Evolutionary conservation across 768 basidiomycete species (phyloP).

Genomic region (Podaxis sp.): DNA sequence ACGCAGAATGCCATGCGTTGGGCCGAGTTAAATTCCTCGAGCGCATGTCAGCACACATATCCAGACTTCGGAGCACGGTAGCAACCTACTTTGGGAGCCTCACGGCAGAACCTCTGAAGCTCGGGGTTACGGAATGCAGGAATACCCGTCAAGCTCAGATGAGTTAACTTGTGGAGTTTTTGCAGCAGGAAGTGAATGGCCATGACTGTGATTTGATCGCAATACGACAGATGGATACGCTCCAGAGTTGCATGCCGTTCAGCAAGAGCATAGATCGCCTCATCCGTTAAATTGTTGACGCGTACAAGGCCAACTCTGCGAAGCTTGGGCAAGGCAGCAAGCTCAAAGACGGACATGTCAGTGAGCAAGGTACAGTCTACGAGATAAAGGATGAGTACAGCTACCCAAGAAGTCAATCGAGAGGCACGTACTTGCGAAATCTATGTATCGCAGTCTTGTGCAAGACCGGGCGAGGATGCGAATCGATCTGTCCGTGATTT

Average conservation of each 20-base stretch:
- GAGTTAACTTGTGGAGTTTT: conserved; percentile 86
- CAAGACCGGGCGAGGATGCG: conserved; percentile 80
- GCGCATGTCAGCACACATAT: conserved; percentile 7
- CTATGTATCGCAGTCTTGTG: conserved; percentile 89
- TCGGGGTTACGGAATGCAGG: conserved; percentile 83
- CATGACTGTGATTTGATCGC: conserved; percentile 89
- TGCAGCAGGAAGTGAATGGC: conserved; percentile 89
- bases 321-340: conserved; percentile 83
- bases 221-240: conserved; percentile 95
- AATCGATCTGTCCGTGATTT: conserved; percentile 88
- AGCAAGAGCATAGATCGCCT: conserved; percentile 84
- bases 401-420: conserved; percentile 1
- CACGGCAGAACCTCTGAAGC: conserved; percentile 85
- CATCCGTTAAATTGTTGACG: conserved; percentile 89
- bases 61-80: conserved; percentile 4
- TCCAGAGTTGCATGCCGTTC: conserved; percentile 86
- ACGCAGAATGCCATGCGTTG: conserved; percentile 94
- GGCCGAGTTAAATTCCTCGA: conserved; percentile 83
- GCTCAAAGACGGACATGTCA: conserved; percentile 91
- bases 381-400: neutral
- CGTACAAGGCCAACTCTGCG: conserved; percentile 94
- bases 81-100: conserved; percentile 71
- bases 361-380: conserved; percentile 83
- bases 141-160: conserved; percentile 97
- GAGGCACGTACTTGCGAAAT: conserved; percentile 80